Base-by-base conservation (phyloP, 2,329 filamentous ascomycete species). In the Trichophyton schoenleinii region DNA sequence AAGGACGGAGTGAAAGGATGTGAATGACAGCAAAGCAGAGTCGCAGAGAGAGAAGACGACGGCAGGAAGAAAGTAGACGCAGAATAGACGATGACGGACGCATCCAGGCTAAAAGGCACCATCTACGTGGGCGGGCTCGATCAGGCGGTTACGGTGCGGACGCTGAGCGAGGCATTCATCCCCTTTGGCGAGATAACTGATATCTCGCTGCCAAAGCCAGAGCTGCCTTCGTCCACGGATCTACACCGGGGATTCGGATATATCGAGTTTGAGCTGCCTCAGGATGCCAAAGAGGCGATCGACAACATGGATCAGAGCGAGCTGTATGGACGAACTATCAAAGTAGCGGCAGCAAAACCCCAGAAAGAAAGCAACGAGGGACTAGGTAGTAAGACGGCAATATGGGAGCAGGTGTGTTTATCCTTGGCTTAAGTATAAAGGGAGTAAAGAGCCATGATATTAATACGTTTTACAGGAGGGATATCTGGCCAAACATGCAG, bases 291-390 rank as follows among this genome's bases (percentile, higher is more conserved):
- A 70, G 92, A 97, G 75, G 94, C 94, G 58, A 96, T 99, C 73
- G 91, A 97, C 80, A 99, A 99, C 72, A 97, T 99, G 92, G 90
- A 99, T 72, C 91, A 96, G 73, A 88, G 91, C 63, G 92, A 97
- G 76, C 83, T 99, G 53, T 97, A 92, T 72, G 95, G 94, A 9
- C 84, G 89, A 63, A 87, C 94, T 13, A 87, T 99, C 72, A 96
- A 91, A 73, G 92, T 97, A 59, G 91, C 90, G 52, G 83, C 87
- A 61, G 95, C 95, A 49, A 99, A 96, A 74, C 85, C 89, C 36
- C 90, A 94, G 64, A 96, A 96, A 79, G 89, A 89, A 68, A 83
- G 85, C 58, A 88, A 88, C 60, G 90, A 95, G 72, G 91, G 91
- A 0, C 74, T 99, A 52, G 91, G 92, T 25, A 95, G 90, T 78